Evolutionary conservation across 495 filamentous ascomycete species (phyloP).

Genomic region (Darksidea phi): DNA sequence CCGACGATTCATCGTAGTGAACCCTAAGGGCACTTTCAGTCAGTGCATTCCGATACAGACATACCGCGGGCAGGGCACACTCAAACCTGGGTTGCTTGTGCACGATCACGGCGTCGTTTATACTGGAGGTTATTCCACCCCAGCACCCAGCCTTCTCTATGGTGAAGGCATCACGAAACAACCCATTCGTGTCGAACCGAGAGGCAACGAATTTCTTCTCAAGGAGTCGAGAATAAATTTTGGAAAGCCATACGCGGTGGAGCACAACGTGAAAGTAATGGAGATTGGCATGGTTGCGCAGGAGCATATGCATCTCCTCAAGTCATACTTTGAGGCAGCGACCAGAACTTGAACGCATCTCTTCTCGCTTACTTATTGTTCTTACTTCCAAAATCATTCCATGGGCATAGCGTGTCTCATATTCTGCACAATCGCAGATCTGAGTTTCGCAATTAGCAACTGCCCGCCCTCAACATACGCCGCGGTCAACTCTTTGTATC

Average conservation of each 20-base stretch:
- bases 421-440: too few species aligned
- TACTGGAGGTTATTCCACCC: neutral
- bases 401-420: too few species aligned
- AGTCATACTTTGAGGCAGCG: constrained; percentile 34
- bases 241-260: constrained; percentile 48
- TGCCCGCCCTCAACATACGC: too few species aligned
- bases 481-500: too few species aligned
- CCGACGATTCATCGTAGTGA: constrained; percentile 37
- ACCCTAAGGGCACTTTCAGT: constrained; percentile 26
- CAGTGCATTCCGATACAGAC: constrained; percentile 36
- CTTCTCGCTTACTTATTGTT: too few species aligned
- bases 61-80: constrained; percentile 31
- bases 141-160: constrained; percentile 7
- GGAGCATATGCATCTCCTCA: constrained; percentile 38
- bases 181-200: constrained; percentile 19
- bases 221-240: constrained; percentile 49
- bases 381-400: too few species aligned
- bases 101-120: constrained; percentile 37
- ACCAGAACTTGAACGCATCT: neutral
- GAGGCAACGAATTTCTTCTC: constrained; percentile 36
- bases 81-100: constrained; percentile 28
- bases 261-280: constrained; percentile 33
- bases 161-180: constrained; percentile 27
- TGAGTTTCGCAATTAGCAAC: too few species aligned
- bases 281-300: constrained; percentile 41